Evolutionary conservation across 1,284 basidiomycete genomes (phyloP), one percentile per base, ranked within the genome.

Genomic region (Leccinum pachyderme): DNA sequence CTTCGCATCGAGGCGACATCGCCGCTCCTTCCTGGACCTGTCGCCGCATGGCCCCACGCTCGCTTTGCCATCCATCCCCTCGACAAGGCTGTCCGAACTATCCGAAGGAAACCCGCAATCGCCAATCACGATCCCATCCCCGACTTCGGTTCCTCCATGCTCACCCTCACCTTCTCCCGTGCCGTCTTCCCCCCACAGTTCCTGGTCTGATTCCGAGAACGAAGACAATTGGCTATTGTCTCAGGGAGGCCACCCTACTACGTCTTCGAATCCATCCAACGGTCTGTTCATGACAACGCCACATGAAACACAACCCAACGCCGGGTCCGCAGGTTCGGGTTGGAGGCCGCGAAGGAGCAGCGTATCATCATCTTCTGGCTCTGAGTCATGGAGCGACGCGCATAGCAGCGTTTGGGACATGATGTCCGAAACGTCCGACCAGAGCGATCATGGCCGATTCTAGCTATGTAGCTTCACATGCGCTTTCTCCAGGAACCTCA

Each of bases 351-450:
- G 56, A 13, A 58, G 68, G 47, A 33, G 18, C 25, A 67, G 63
- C 47, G 43, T 43, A 43, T 43, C 24, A 7, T 57, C 58, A 1
- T 61, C 61, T n/a, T 46, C 56, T 27, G 51, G 52, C 12, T 22
- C 37, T 29, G 67, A 59, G 33, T 58, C 68, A 13, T 68, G 66
- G 66, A 72, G 65, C 11, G 69, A 72, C 31, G 69, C 69, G 5
- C 64, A 68, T 35, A 67, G 61, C 46, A 57, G 55, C 28, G 41
- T 53, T 8, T 48, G 66, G 66, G 70, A 70, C 25, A 28, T 71
- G 37, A 24, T 70, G 43, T 70, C 66, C 48, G 39, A 59, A 11
- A n/a, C 45, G 11, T 63, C 59, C 25, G 54, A 54, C n/a, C 41
- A 12, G 6, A 15, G 28, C 24, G 52, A 7, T 33, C 54, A 15